Conservation (phyloP, 805 yeast species). For the Suhomyces sp. region DNA sequence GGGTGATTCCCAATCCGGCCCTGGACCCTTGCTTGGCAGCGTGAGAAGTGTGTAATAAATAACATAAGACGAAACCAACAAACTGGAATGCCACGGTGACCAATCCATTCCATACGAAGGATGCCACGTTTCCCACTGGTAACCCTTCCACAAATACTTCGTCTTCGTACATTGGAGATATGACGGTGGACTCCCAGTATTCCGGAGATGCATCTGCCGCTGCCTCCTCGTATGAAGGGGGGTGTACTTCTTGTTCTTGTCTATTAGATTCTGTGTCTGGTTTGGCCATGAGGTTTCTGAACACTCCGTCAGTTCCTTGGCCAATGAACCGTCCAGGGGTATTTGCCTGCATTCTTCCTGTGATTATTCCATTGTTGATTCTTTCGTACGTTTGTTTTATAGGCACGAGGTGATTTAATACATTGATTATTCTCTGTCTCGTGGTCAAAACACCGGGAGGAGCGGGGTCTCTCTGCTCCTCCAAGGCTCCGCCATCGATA, state of each 20-base stretch:
- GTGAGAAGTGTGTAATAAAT: conserved; percentile 90
- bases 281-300: conserved; percentile 86
- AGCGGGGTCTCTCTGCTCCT: conserved; percentile 21
- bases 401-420: conserved; percentile 35
- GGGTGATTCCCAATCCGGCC: conserved; percentile 85
- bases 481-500: conserved; percentile 31
- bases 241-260: conserved; percentile 50
- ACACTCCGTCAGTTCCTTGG: conserved; percentile 80
- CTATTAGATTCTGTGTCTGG: conserved; percentile 55
- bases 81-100: conserved; percentile 92
- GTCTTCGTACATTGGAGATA: conserved; percentile 77
- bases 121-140: conserved; percentile 91
- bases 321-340: conserved; percentile 46
- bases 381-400: conserved; percentile 43
- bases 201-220: conserved; percentile 94
- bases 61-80: conserved; percentile 88
- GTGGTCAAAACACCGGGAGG: conserved; percentile 21
- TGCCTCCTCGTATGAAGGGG: conserved; percentile 92
- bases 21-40: conserved; percentile 96
- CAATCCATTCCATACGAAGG: conserved; percentile 84
- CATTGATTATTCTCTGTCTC: conserved; percentile 31
- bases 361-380: conserved; percentile 39
- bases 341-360: conserved; percentile 44
- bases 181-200: conserved; percentile 89
- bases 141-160: conserved; percentile 93